phyloP scores from a whole-genome alignment of 2,329 filamentous ascomycete species.

The Diaporthe aspalathi region DNA sequence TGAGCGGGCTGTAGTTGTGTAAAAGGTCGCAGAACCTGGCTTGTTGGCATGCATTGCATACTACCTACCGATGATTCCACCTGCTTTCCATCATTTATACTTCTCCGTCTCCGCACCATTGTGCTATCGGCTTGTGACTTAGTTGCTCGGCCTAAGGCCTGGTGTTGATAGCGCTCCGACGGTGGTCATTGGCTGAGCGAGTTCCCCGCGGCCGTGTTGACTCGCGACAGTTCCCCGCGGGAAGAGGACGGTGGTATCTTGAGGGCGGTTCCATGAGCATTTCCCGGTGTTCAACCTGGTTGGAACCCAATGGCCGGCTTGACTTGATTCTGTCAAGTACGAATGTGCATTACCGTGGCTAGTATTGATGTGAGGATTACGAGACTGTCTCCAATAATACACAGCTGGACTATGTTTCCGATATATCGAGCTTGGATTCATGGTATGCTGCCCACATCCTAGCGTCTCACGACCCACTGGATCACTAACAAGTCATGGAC shows the following conservation, averaged over 20 bases:
- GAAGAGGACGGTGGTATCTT: background rate
- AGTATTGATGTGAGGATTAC: no score
- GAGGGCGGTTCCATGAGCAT: background rate
- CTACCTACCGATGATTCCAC: background rate
- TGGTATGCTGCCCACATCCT: no score
- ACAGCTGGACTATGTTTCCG: no score
- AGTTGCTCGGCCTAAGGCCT: background rate
- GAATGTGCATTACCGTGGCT: background rate
- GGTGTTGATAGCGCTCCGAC: constrained; percentile 11
- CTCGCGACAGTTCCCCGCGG: constrained; percentile 13
- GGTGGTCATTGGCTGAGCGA: constrained; percentile 2
- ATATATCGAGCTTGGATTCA: no score
- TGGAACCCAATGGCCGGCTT: background rate
- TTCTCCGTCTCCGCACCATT: background rate
- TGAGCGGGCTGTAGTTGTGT: background rate
- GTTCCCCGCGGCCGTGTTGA: constrained; percentile 13
- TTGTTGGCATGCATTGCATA: background rate
- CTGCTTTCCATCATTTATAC: constrained; percentile 1
- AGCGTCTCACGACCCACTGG: no score
- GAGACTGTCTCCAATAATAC: no score
- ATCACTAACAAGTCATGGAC: no score
- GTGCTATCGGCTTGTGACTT: background rate
- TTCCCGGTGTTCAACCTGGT: background rate
- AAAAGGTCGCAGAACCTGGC: background rate
- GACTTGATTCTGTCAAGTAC: background rate